Base-by-base conservation (phyloP, 2,329 filamentous ascomycete species). In the Colletotrichum camelliae region DNA sequence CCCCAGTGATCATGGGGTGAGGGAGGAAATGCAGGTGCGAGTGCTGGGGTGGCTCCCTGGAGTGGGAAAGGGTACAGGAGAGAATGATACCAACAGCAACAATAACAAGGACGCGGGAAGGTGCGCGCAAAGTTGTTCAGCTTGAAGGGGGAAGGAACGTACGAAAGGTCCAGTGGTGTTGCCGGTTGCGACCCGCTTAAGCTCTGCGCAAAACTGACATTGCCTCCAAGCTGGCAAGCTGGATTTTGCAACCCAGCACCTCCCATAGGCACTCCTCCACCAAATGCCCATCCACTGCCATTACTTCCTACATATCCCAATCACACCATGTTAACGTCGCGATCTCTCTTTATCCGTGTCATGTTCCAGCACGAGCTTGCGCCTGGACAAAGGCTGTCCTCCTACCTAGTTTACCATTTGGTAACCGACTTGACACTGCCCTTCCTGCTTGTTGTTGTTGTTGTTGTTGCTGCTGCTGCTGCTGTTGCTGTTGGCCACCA, bases 141-240 rank as follows among this genome's bases (percentile, higher is more conserved):
- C 29, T 37, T 60, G 29, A 21, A 58, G 72, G 48, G 72, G 75
- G 72, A 76, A 74, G 79, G 79, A 79, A 93, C 92, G 85, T 90
- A 93, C 92, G 91, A 92, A 73, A 91, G 86, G 82, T 94, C 92
- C 76, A 93, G 84, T 57, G 91, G 89, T 77, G 91, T 91, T 79
- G 89, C 86, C 79, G 90, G 89, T 83, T 93, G 91, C 74, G 91
- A 92, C 77, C 90, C 90, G 80, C 89, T 89, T 80, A 93, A 85
- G 81, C 91, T 93, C 82, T 93, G 92, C 65, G 92, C 91, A 84
- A 93, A 93, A 83, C 91, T 93, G 75, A 92, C 86, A 82, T 89
- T 92, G 79, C 91, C 87, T 77, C 89, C 88, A 80, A 91, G 84
- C 85, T 91, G 88, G 81, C 90, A 87, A 70, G 86, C 83, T 66